Evolutionary conservation across 768 basidiomycete species (phyloP), one percentile per base, ranked within the genome.

Genomic region (Arthromyces matolae): DNA sequence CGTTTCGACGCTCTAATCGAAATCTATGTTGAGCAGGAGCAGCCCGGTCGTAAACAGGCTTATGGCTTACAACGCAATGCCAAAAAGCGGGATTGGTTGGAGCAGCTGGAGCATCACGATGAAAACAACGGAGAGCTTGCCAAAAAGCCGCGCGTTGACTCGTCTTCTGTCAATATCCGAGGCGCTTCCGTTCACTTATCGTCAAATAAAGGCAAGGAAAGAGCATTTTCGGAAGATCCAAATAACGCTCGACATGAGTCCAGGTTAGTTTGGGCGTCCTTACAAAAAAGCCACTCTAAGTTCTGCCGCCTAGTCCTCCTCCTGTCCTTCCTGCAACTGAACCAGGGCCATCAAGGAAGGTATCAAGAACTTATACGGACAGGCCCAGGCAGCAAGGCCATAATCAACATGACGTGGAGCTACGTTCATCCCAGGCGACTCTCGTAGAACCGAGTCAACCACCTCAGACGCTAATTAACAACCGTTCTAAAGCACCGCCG

Each of bases 1-100:
- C 35, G 47, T 13, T 66, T 78, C 29, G 65, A 79, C 42, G 22
- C 6, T 9, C 45, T 50, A n/a, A 77, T 80, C 41, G 52, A 54
- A 0, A 25, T 51, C 16, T 53, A 64, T 12, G 69, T 63, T 9
- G 42, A 49, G 19, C 14, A 29, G 24, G 38, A 62, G 36, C 60
- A 61, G 22, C 62, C 69, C 16, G 52, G 43, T 8, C 50, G 33
- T 12, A 62, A 66, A 27, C 64, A 67, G 22, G 48, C 39, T 3
- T 69, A 66, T 57, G 36, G 1, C 24, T 59, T 54, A 42, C 62
- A 59, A 50, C 59, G 58, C 42, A 61, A 39, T 50, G 8, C 8
- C 19, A 8, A 37, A 13, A 18, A 20, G 12, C 20, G 29, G 20
- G 37, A 34, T 42, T 19, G 7, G 27, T 20, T 16, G 3, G 36